Percentiles rank a stretch among this genome's conserved stretches.
Evolutionary conservation across 176 grass and related monocot species (phyloP).

Genomic region (Musa itinerans): DNA sequence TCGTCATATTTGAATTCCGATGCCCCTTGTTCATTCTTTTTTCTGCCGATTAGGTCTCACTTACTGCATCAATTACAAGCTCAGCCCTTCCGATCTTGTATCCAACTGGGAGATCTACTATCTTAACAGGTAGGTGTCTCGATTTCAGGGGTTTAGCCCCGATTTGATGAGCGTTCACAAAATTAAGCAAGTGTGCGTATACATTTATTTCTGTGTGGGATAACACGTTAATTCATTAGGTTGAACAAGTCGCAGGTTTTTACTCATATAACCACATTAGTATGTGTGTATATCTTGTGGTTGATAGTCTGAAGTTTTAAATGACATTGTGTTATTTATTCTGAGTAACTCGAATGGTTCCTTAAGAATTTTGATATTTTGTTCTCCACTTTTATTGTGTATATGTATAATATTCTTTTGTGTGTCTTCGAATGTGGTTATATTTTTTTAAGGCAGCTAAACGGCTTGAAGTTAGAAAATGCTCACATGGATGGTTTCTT

Average conservation of each 20-base stretch:
- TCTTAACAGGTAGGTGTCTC: slow-evolving; percentile 52
- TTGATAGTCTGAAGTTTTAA: not conserved
- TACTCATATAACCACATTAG: no score
- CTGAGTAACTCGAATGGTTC: not conserved
- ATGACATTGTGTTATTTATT: not conserved
- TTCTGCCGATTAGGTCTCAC: slow-evolving; percentile 51
- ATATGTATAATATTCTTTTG: not conserved
- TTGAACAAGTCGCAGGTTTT: no score
- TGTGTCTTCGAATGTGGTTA: not conserved
- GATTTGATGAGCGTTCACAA: not conserved
- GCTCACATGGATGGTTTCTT: slow-evolving; percentile 77
- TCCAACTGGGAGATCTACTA: slow-evolving; percentile 92
- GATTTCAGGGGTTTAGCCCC: not conserved
- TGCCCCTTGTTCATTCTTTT: not conserved
- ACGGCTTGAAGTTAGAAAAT: slow-evolving; percentile 55
- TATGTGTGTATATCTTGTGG: not conserved
- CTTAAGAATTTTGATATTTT: not conserved
- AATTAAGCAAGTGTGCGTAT: no score
- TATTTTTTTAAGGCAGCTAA: slow-evolving; percentile 58
- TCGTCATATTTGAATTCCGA: not conserved
- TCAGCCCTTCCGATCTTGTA: slow-evolving; percentile 60
- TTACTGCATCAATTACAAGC: slow-evolving; percentile 95
- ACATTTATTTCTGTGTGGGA: no score
- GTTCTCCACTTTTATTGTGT: not conserved
- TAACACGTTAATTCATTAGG: no score